Evolutionary conservation across 371 early-diverging fungal genomes (phyloP), one percentile per base, ranked within the genome.

Genomic region (Haplosporangium sp.): DNA sequence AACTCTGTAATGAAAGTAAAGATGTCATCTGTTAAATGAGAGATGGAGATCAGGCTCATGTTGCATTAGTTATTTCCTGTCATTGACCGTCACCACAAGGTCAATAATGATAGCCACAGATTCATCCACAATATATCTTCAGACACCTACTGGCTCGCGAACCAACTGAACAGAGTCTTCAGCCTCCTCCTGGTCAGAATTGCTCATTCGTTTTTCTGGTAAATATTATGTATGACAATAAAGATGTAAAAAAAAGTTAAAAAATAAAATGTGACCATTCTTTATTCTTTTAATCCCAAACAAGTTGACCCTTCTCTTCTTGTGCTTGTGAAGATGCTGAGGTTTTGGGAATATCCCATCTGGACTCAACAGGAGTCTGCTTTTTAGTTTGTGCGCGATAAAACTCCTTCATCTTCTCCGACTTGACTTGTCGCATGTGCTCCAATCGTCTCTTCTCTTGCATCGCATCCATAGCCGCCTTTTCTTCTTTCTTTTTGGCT

Each of bases 401-500:
- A 71, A 74, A 79, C 61, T 79, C 69, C 65, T 79, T 79, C 81
- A 79, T 79, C 69, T 71, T 74, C 56, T 79, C 81, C 13, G 71
- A 63, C 62, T 79, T 68, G 34, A 79, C 81, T 38, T 74, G 74
- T 6, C 75, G 74, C 74, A 79, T 64, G 27, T 79, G 81, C 35
- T 74, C 81, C 63, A 57, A 39, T 10, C 67, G 63, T 13, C 81
- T 62, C 69, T 79, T 64, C 55, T 74, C 81, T 59, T 79, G 81
- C 4, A 71, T 4, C 7, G 81, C 74, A 57, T 79, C 81, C 69
- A 38, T 19, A 2, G 74, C 74, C 0, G 75, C 75, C 65, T 74
- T 79, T 45, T 79, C 81, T 55, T 79, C 81, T 62, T 79, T 79
- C 59, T 34, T 66, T 56, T 70, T 70, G n/a, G 81, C 81, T 5